Conservation (phyloP, 2,329 filamentous ascomycete genomes). For the Thelonectria olida region DNA sequence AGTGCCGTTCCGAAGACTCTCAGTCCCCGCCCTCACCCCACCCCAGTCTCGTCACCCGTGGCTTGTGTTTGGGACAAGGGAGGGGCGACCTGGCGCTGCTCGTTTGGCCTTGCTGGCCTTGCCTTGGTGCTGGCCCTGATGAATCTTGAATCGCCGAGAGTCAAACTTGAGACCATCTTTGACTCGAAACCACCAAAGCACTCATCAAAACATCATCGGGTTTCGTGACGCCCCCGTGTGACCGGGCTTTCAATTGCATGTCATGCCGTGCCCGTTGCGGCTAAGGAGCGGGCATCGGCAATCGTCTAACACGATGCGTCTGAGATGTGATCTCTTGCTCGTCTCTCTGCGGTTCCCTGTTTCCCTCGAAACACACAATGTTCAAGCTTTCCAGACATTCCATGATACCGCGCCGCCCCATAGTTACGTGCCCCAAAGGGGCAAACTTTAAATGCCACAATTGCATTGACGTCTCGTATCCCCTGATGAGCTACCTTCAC, state of each 20-base stretch:
- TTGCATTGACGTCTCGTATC: constrained; percentile 18
- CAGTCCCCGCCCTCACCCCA: constrained; percentile 27
- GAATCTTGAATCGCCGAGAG: constrained; percentile 25
- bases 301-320: constrained; percentile 6
- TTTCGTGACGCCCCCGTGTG: constrained; percentile 45
- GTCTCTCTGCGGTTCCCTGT: constrained; percentile 14
- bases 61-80: constrained; percentile 29
- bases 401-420: constrained; percentile 9
- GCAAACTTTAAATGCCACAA: constrained; percentile 19
- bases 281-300: not conserved
- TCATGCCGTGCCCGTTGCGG: constrained; percentile 39
- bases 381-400: constrained; percentile 12
- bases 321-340: constrained; percentile 13
- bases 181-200: constrained; percentile 32
- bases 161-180: constrained; percentile 41
- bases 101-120: constrained; percentile 25
- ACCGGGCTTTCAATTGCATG: constrained; percentile 58
- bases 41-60: constrained; percentile 33
- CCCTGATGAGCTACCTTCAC: constrained; percentile 10
- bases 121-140: not conserved
- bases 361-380: constrained; percentile 15
- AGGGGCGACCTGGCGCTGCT: constrained; percentile 34
- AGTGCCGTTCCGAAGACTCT: constrained; percentile 35
- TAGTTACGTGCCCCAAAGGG: constrained; percentile 18
- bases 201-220: constrained; percentile 9